phyloP scores from a whole-genome alignment of 2,329 filamentous ascomycete genomes.

The Claviceps monticola region DNA sequence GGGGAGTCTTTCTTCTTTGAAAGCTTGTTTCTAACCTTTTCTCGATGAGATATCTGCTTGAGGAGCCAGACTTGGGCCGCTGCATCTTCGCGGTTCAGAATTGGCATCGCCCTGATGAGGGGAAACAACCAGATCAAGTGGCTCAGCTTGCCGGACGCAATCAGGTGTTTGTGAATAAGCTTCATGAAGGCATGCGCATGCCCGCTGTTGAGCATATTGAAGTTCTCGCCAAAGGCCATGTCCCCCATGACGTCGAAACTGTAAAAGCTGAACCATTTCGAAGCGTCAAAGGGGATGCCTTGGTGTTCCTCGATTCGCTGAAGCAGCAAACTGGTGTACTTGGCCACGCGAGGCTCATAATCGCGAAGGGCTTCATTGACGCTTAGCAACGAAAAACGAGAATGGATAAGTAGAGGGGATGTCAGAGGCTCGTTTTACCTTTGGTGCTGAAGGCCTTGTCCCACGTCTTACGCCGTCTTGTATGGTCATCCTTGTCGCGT shows the following conservation, averaged over 20 bases:
- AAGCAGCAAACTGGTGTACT: neutral
- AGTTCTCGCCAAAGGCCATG: slow-evolving; percentile 23
- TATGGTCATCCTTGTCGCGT: slow-evolving; percentile 18
- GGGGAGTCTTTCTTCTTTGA: neutral
- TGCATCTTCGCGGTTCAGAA: slow-evolving; percentile 10
- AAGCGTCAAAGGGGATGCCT: slow-evolving; percentile 14
- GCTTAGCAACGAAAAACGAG: neutral
- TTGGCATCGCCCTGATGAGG: slow-evolving; percentile 10
- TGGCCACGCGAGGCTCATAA: slow-evolving; percentile 16
- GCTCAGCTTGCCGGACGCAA: slow-evolving; percentile 11
- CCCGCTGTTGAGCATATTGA: slow-evolving; percentile 19
- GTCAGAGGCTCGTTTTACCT: slow-evolving; percentile 4
- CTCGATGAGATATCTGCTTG: neutral
- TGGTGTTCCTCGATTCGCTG: slow-evolving; percentile 10
- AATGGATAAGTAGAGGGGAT: neutral
- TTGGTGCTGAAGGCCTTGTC: slow-evolving; percentile 18
- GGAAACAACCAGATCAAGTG: slow-evolving; percentile 10
- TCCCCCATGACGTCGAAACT: slow-evolving; percentile 28
- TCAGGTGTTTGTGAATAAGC: slow-evolving; percentile 12
- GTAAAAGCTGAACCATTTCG: slow-evolving; percentile 21
- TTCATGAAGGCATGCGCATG: slow-evolving; percentile 15
- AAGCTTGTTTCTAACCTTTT: neutral
- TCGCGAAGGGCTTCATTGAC: neutral
- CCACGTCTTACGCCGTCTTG: slow-evolving; percentile 19
- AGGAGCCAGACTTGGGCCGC: slow-evolving; percentile 10